Percentiles rank a stretch among this genome's conserved stretches.
These are phyloP conservation scores for Plasmodium vinckei DNA, from an alignment of 169 alveolate genomes.

Conservation along the genomic window DNA sequence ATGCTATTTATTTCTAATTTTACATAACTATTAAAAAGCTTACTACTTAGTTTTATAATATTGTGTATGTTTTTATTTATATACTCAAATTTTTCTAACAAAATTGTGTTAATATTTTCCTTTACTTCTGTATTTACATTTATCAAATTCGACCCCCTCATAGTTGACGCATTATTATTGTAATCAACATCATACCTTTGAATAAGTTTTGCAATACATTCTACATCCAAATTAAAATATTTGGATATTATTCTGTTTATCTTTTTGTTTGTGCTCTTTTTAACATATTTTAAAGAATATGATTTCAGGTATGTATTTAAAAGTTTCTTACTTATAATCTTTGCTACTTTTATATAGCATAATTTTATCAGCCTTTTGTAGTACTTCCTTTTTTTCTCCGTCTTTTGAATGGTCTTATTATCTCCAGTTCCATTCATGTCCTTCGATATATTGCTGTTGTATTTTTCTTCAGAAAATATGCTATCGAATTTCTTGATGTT, in stretches of 20 bases:
- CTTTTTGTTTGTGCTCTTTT: slow-evolving; percentile 1
- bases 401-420: background rate
- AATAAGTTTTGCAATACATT: background rate
- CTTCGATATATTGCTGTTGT: background rate
- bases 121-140: no score
- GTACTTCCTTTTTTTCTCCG: background rate
- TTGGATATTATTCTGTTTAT: slow-evolving; percentile 3
- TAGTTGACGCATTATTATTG: background rate
- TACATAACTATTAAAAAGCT: slow-evolving; percentile 21
- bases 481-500: background rate
- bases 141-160: no score
- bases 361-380: slow-evolving; percentile 24
- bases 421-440: background rate
- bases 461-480: background rate
- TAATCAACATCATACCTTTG: background rate
- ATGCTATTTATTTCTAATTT: slow-evolving; percentile 42
- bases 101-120: no score
- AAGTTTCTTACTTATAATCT: slow-evolving; percentile 35
- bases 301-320: slow-evolving; percentile 10
- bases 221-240: slow-evolving; percentile 32
- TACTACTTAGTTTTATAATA: slow-evolving; percentile 4
- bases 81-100: no score
- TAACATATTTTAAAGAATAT: background rate
- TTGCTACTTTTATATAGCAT: slow-evolving; percentile 38
- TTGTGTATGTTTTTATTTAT: no score